Evolutionary conservation across 177 flowering plant genomes (phyloP), one percentile per base, ranked within the genome.

Genomic region (Telopea speciosissima): DNA sequence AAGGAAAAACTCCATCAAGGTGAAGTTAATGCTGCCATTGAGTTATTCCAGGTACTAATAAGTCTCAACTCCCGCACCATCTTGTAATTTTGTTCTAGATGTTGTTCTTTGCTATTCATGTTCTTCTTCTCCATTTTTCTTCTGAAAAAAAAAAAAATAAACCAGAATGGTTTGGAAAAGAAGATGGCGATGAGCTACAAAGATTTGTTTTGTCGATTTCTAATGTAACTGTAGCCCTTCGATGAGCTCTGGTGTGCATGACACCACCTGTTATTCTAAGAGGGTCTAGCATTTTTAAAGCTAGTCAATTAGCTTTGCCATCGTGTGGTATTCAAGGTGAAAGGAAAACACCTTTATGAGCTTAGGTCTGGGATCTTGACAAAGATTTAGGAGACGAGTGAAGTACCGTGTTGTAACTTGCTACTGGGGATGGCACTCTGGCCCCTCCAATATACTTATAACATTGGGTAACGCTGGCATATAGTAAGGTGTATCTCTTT

Each of bases 1-100:
- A 85, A 86, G 88, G 79, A 67, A 56, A 87, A 86, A 83, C 85
- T 85, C 3, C 75, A 83, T 52, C 76, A 87, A 63, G 96, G 96
- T 3, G 71, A 90, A 79, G 73, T 75, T 24, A 63, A 10, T 28
- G 91, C 85, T 63, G 94, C 96, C 33, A 44, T 78, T 26, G 96
- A 86, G 74, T 79, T 87, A 59, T 92, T 92, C 71, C 96, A 88
- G 93, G 97, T 92, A 70, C 24, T 21, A 58, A 58, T 21, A 58
- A 58, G 23, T 58, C n/a, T 21, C 7, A 36, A 36, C 9, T 21
- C 23, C 61, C 9, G 23, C n/a, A 14, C 58, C 8, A 49, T 44
- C 49, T 44, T 44, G 49, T 44, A 9, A 44, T 44, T 44, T 8
- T 44, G 49, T 44, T 44, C 33, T 12, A 49, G 54, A 8, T 49